Percentiles rank a stretch among this genome's conserved stretches.
These are phyloP conservation scores for Byssochlamys sp. DNA, from an alignment of 2,329 filamentous ascomycete genomes.

Conservation along the genomic window DNA sequence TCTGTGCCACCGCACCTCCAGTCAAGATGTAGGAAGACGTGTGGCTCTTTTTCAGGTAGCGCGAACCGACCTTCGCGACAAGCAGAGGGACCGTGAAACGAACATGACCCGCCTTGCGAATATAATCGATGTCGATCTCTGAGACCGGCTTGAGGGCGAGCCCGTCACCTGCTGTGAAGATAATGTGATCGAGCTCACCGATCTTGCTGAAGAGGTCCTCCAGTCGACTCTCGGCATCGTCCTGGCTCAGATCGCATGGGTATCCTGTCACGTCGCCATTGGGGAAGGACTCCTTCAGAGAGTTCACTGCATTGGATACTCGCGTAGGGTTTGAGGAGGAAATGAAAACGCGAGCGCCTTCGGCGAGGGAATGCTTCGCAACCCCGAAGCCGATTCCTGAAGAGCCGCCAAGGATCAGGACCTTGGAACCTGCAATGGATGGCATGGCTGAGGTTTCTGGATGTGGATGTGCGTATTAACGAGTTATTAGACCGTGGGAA, in stretches of 20 bases:
- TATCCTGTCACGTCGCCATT: constrained; percentile 35
- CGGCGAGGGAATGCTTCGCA: constrained; percentile 48
- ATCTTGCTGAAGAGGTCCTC: constrained; percentile 35
- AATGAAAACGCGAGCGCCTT: constrained; percentile 49
- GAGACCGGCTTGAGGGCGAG: constrained; percentile 32
- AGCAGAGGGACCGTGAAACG: constrained; percentile 45
- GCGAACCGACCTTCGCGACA: constrained; percentile 41
- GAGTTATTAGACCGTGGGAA: too few relatives aligned
- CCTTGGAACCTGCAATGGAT: not conserved
- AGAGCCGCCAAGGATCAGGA: constrained; percentile 55
- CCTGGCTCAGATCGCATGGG: constrained; percentile 40
- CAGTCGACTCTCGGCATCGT: constrained; percentile 41
- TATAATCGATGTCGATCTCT: constrained; percentile 33
- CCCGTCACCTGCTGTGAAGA: constrained; percentile 48
- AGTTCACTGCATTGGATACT: constrained; percentile 38
- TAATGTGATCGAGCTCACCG: constrained; percentile 43
- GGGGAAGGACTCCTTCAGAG: constrained; percentile 37
- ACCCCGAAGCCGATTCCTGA: constrained; percentile 54
- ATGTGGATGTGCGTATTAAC: not conserved
- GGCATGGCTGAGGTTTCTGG: not conserved
- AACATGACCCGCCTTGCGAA: constrained; percentile 39
- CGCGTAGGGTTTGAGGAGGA: constrained; percentile 48
- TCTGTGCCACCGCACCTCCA: constrained; percentile 43
- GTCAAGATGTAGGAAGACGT: constrained; percentile 49
- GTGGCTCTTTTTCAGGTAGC: constrained; percentile 35